These are phyloP conservation scores for Sclerotiophoma versabilis DNA, from an alignment of 2,329 filamentous ascomycete species.

Conservation along the genomic window DNA sequence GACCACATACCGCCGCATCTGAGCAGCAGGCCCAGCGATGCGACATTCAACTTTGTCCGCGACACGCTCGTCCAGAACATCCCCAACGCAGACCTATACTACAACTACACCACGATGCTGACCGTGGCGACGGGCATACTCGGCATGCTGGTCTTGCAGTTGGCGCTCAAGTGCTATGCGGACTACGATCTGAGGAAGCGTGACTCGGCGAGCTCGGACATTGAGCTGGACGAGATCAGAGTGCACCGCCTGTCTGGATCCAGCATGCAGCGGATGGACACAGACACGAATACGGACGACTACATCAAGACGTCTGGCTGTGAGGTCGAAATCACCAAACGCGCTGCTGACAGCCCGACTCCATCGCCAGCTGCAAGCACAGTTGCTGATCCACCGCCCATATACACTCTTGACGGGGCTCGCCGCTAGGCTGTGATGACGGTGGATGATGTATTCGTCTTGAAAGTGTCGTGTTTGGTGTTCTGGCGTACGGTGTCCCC, in stretches of 20 bases:
- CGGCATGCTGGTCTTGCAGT: too few relatives aligned
- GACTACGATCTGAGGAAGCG: too few relatives aligned
- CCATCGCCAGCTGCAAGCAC: background rate
- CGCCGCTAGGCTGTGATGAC: background rate
- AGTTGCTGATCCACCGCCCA: background rate
- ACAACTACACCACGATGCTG: background rate
- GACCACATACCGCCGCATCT: conserved; percentile 1
- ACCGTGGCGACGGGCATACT: background rate
- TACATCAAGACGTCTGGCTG: too few relatives aligned
- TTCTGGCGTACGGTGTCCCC: background rate
- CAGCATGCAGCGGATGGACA: too few relatives aligned
- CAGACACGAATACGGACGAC: too few relatives aligned
- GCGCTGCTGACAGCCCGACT: too few relatives aligned
- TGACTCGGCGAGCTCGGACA: background rate
- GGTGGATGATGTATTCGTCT: too few relatives aligned
- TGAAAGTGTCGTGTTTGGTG: background rate
- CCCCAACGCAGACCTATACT: background rate
- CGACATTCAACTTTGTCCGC: background rate
- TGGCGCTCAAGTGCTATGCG: too few relatives aligned
- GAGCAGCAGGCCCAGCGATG: background rate
- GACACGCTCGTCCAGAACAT: background rate
- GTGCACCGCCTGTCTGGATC: too few relatives aligned
- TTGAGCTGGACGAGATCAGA: background rate
- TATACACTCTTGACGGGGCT: conserved; percentile 2
- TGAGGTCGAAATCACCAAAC: too few relatives aligned